Base-by-base conservation (phyloP, 2,329 filamentous ascomycete genomes). In the Hortaea sp. region DNA sequence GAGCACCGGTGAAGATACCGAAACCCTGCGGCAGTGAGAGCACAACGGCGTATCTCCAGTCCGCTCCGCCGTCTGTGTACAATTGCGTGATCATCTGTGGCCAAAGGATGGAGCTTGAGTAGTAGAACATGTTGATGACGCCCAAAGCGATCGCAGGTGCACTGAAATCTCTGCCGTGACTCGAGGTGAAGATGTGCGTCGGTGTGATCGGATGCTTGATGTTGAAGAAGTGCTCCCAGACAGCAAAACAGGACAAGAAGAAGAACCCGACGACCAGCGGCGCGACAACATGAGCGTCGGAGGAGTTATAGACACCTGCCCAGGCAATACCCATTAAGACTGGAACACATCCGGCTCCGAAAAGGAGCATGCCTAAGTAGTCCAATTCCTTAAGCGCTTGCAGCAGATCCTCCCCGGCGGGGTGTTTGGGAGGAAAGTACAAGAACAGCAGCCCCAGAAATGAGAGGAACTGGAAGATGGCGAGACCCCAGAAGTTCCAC, bases 21-120 rank as follows among this genome's bases (percentile, higher is more conserved):
- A 75, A 56, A 6, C 70, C 70, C 53, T 71, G 69, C 0, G 67
- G 67, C 20, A 73, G 55, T 1, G 70, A 68, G 3, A 75, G 53
- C 1, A 64, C 66, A 41, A 52, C 43, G 2, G 43, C 49, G 12
- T 53, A 45, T 39, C 43, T 45, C 45, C 42, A 54, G 29, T 51
- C 43, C 10, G 42, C 39, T 7, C 44, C 20, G 20, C 20, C 20
- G 20, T 20, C 20, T 20, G 20, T 20, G 20, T 20, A 20, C 20
- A 20, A 20, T 20, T 20, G 20, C 20, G 20, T 20, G 20, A 20
- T 20, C 20, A 20, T 20, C 20, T 20, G 20, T 20, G 20, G 20
- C 20, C 20, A 20, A 20, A 20, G 20, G 20, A 20, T 20, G 20
- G 20, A 20, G 20, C 20, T 20, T 20, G 20, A 20, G 20, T 20